Conservation (phyloP, 2,329 filamentous ascomycete genomes). For the Penicillium sclerotigenum region DNA sequence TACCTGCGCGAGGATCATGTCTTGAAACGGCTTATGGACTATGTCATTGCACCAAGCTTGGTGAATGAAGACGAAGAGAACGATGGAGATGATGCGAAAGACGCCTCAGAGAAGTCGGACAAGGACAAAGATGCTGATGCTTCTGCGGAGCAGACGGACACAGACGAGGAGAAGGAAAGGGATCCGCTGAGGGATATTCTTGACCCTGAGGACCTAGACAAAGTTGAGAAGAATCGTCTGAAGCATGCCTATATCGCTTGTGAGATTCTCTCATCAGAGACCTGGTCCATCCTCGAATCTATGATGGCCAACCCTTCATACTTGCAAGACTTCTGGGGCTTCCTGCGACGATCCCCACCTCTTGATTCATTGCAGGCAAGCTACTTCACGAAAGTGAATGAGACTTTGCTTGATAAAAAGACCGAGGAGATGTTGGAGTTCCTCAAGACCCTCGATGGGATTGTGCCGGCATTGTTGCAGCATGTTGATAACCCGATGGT, state of each 20-base stretch:
- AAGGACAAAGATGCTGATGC: slow-evolving; percentile 29
- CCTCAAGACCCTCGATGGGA: slow-evolving; percentile 76
- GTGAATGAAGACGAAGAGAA: slow-evolving; percentile 53
- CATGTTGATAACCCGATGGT: slow-evolving; percentile 98
- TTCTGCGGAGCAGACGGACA: slow-evolving; percentile 10
- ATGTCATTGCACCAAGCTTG: slow-evolving; percentile 74
- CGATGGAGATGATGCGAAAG: slow-evolving; percentile 50
- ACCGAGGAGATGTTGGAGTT: slow-evolving; percentile 94
- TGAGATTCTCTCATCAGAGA: slow-evolving; percentile 91
- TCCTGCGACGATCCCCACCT: slow-evolving; percentile 76
- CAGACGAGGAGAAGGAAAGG: slow-evolving; percentile 38
- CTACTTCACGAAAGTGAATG: slow-evolving; percentile 98
- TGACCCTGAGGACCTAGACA: slow-evolving; percentile 56
- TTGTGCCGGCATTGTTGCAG: slow-evolving; percentile 79
- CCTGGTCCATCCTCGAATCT: slow-evolving; percentile 93
- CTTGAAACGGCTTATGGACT: slow-evolving; percentile 80
- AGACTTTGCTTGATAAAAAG: slow-evolving; percentile 95
- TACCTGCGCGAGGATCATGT: slow-evolving; percentile 85
- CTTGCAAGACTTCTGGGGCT: slow-evolving; percentile 84
- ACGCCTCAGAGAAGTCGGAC: slow-evolving; percentile 22
- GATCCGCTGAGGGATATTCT: slow-evolving; percentile 36
- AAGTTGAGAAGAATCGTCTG: slow-evolving; percentile 83
- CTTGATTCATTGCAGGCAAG: slow-evolving; percentile 91
- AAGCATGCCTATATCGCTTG: slow-evolving; percentile 92
- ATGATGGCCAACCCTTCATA: slow-evolving; percentile 79